Conservation (phyloP, 2,329 filamentous ascomycete species). For the Penicillium brasilianum region DNA sequence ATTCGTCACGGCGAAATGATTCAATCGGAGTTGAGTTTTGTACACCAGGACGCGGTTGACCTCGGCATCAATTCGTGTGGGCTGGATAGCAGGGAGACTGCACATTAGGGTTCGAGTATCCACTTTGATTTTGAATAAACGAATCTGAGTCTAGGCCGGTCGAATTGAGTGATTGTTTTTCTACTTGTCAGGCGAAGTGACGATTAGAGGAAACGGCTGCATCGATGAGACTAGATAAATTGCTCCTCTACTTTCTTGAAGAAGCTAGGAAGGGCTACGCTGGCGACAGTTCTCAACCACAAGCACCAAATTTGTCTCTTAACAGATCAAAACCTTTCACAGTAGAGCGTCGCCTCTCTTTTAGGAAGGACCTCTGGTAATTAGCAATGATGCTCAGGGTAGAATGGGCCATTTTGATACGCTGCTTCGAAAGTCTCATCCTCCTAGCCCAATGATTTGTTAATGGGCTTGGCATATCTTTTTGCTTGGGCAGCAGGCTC, state of each 20-base stretch:
- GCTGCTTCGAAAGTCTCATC: slow-evolving; percentile 37
- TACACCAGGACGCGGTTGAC: neutral
- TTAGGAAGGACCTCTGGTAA: neutral
- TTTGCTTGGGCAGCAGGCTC: slow-evolving; percentile 30
- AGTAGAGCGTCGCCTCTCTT: neutral
- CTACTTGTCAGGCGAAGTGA: neutral
- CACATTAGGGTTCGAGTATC: neutral
- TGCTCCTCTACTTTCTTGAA: neutral
- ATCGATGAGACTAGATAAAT: neutral
- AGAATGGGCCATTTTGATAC: slow-evolving; percentile 14
- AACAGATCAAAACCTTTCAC: neutral
- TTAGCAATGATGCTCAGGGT: neutral
- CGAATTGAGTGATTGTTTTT: neutral
- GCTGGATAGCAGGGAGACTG: too few species aligned
- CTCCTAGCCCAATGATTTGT: slow-evolving; percentile 43
- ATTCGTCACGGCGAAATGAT: neutral
- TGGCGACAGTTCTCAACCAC: neutral
- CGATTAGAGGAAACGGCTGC: neutral
- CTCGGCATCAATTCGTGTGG: neutral
- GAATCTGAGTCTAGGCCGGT: neutral
- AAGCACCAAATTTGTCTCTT: neutral
- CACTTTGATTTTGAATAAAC: neutral
- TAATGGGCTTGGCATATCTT: slow-evolving; percentile 39
- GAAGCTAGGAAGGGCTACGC: neutral
- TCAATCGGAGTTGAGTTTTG: neutral